Conservation (phyloP, 1,284 basidiomycete species). For the Pyrrhoderma lamaoense region DNA sequence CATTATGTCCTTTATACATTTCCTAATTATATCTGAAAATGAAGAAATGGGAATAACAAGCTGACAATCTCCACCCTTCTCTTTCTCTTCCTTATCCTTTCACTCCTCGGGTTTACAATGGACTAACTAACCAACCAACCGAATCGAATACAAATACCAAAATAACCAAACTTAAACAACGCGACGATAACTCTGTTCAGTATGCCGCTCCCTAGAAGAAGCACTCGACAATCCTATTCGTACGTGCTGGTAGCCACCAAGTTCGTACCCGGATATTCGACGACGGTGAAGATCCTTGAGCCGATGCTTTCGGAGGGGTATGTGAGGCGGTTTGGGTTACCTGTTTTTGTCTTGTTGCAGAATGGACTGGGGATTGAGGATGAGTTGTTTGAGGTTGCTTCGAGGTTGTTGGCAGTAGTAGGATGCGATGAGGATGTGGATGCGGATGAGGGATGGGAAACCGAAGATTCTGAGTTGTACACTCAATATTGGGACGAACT, state of each 20-base stretch:
- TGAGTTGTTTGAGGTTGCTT: slow-evolving; percentile 53
- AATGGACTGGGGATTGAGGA: slow-evolving; percentile 73
- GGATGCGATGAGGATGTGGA: too few relatives aligned
- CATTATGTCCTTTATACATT: too few relatives aligned
- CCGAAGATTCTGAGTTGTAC: slow-evolving; percentile 50
- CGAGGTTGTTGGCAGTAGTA: slow-evolving; percentile 33
- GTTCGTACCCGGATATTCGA: slow-evolving; percentile 60
- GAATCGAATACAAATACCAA: too few relatives aligned
- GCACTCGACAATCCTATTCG: slow-evolving; percentile 57
- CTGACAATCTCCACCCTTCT: too few relatives aligned
- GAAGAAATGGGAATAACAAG: too few relatives aligned
- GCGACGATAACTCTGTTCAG: slow-evolving; percentile 31
- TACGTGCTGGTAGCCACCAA: slow-evolving; percentile 70
- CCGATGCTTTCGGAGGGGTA: slow-evolving; percentile 51
- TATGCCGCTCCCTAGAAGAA: slow-evolving; percentile 49
- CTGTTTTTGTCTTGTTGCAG: slow-evolving; percentile 64
- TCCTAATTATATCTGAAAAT: too few relatives aligned
- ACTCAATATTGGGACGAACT: slow-evolving; percentile 47
- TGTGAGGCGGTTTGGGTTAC: slow-evolving; percentile 36
- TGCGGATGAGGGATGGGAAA: slow-evolving; percentile 11
- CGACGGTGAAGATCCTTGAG: slow-evolving; percentile 49
- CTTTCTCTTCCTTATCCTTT: too few relatives aligned
- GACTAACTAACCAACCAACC: too few relatives aligned
- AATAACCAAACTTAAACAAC: too few relatives aligned
- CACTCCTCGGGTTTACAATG: too few relatives aligned